phyloP scores from a whole-genome alignment of 345 rosid genomes.

The Acer campestre region DNA sequence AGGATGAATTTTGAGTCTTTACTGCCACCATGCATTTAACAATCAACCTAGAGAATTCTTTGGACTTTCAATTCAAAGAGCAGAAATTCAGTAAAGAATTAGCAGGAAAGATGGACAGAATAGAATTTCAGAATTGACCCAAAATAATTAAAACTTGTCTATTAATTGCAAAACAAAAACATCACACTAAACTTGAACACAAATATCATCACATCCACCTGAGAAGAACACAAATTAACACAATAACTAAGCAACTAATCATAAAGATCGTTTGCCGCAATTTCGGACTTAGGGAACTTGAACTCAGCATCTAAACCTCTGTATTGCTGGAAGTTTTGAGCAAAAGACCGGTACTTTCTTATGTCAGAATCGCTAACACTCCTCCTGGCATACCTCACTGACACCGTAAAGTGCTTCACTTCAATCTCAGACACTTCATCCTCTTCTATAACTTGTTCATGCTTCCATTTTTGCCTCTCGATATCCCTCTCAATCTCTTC shows the following conservation, averaged over 20 bases:
- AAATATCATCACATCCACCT: too few relatives aligned
- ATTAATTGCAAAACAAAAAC: too few relatives aligned
- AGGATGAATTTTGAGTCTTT: too few relatives aligned
- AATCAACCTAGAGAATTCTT: too few relatives aligned
- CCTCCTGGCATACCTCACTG: conserved; percentile 21
- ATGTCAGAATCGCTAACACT: conserved; percentile 24
- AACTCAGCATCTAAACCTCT: neutral
- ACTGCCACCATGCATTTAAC: too few relatives aligned
- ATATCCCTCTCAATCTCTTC: conserved; percentile 24
- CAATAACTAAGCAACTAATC: neutral
- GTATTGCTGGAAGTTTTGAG: conserved; percentile 26
- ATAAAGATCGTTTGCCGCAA: neutral
- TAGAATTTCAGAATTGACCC: too few relatives aligned
- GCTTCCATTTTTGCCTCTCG: neutral
- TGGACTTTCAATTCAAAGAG: too few relatives aligned
- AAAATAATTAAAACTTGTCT: too few relatives aligned
- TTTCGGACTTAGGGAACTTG: neutral
- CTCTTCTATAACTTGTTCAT: conserved; percentile 6
- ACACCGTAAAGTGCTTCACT: neutral
- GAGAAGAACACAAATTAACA: neutral
- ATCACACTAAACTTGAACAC: too few relatives aligned
- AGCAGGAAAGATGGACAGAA: too few relatives aligned
- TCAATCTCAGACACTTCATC: neutral
- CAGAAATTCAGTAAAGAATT: too few relatives aligned
- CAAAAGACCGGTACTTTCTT: conserved; percentile 22